Conservation (phyloP, 495 filamentous ascomycete species). For the Astrothelium subdiscretum region DNA sequence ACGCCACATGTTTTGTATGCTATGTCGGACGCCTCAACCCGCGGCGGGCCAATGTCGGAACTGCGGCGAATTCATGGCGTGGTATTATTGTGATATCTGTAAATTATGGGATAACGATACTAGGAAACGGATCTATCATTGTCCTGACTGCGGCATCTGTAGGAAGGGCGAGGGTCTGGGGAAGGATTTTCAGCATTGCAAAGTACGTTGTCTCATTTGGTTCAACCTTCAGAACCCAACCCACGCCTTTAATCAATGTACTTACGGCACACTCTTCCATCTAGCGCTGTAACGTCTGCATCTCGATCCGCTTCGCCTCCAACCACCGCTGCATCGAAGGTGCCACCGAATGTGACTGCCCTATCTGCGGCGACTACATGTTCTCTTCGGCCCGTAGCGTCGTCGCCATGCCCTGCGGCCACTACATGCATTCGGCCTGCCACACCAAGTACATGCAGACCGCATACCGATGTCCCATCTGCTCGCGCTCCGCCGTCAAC, state of each 20-base stretch:
- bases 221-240: not conserved
- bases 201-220: constrained; percentile 47
- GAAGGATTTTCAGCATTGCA: constrained; percentile 96
- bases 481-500: constrained; percentile 84
- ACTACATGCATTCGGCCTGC: constrained; percentile 86
- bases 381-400: constrained; percentile 84
- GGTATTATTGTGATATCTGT: constrained; percentile 89
- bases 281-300: constrained; percentile 55
- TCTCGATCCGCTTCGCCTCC: constrained; percentile 65
- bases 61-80: constrained; percentile 69
- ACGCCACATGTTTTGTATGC: constrained; percentile 96
- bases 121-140: constrained; percentile 91
- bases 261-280: constrained; percentile 9
- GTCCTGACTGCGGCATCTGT: constrained; percentile 92
- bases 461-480: constrained; percentile 91
- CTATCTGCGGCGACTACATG: constrained; percentile 97
- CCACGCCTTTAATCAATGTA: constrained; percentile 3
- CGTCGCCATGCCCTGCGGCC: constrained; percentile 90
- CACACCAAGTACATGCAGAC: constrained; percentile 71
- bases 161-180: constrained; percentile 82
- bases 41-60: constrained; percentile 64
- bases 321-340: constrained; percentile 93
- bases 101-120: constrained; percentile 94
- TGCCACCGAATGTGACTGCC: constrained; percentile 89
- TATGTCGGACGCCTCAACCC: constrained; percentile 75